Conservation (phyloP, 148 eudicot genomes). For the Camellia japonica region DNA sequence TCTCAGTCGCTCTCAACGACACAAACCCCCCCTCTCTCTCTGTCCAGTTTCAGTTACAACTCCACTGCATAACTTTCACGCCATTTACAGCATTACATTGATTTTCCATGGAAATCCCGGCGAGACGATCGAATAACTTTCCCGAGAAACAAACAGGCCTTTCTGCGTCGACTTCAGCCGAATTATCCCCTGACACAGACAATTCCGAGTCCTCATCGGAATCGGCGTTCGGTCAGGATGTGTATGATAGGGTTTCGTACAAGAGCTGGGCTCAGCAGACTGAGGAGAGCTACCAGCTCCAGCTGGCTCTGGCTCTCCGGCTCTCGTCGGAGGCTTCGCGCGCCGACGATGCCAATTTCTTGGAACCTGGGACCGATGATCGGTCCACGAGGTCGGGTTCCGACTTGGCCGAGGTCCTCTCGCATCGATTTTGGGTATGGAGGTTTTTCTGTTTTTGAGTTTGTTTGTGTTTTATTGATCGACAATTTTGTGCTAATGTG, state of each 20-base stretch:
- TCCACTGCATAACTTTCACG: background rate
- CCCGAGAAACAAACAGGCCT: slow-evolving; percentile 28
- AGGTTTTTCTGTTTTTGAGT: background rate
- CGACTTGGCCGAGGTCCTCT: slow-evolving; percentile 36
- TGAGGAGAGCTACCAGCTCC: slow-evolving; percentile 72
- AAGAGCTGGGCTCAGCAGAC: slow-evolving; percentile 80
- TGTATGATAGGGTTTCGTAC: slow-evolving; percentile 20
- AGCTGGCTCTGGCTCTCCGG: slow-evolving; percentile 62
- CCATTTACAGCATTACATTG: too few species aligned
- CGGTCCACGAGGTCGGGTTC: slow-evolving; percentile 18
- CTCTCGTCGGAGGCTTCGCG: slow-evolving; percentile 48
- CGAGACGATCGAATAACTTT: slow-evolving; percentile 41
- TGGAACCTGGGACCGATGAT: slow-evolving; percentile 35
- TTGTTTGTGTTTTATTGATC: background rate
- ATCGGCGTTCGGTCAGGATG: slow-evolving; percentile 18
- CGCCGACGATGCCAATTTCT: slow-evolving; percentile 61
- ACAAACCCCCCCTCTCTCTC: background rate
- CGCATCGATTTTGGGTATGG: slow-evolving; percentile 68
- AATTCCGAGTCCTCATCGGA: slow-evolving; percentile 20
- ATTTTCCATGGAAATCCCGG: slow-evolving; percentile 36
- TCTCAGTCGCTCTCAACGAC: background rate
- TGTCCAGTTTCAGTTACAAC: background rate
- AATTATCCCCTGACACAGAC: slow-evolving; percentile 1
- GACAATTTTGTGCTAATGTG: background rate
- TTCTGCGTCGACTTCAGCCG: background rate